Evolutionary conservation across 2,329 filamentous ascomycete species (phyloP), one percentile per base, ranked within the genome.

Genomic region (Aspergillus novofumigatus): DNA sequence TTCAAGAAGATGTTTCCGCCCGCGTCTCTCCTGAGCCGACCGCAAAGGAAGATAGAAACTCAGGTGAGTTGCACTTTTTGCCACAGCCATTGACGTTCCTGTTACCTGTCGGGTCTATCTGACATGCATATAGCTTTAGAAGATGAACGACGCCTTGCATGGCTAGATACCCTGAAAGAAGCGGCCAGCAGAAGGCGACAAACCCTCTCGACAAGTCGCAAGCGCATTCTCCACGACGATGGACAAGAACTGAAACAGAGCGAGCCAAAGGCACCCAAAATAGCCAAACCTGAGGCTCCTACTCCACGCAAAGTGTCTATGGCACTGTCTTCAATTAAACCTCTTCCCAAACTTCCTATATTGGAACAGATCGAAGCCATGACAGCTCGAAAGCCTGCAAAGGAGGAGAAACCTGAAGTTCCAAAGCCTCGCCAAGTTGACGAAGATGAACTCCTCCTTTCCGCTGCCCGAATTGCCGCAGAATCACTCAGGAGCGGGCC

Each of bases 381-480:
- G 53, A 67, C 64, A 3, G 59, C 67, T 4, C 64, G 63, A 28
- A 72, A 67, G 51, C 59, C 62, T 1, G 45, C 54, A 9, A 55
- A 58, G 11, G 61, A 68, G 23, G 56, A 62, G 20, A 62, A 68
- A 35, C 55, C 61, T 10, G 62, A 67, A 41, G 51, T 59, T 11
- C 61, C 59, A 4, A 64, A 63, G 53, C 61, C 61, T 21, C 62
- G 55, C 49, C 66, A 71, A 55, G 67, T 77, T 41, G 73, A 77
- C 41, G 70, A 76, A 59, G 75, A 77, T 50, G 75, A 77, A 60
- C 62, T 77, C 9, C 67, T 77, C 11, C 66, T 77, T 20, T 74
- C 68, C 28, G 72, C 73, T 5, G 75, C 75, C 9, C 72, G 75
- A 9, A 75, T 77, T 45, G 71, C 72, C 21, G 75, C 74, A 8